Percentiles rank a stretch among this genome's conserved stretches.
Conservation (phyloP, 2,329 filamentous ascomycete genomes). For the Paraphoma chrysanthemicola region DNA sequence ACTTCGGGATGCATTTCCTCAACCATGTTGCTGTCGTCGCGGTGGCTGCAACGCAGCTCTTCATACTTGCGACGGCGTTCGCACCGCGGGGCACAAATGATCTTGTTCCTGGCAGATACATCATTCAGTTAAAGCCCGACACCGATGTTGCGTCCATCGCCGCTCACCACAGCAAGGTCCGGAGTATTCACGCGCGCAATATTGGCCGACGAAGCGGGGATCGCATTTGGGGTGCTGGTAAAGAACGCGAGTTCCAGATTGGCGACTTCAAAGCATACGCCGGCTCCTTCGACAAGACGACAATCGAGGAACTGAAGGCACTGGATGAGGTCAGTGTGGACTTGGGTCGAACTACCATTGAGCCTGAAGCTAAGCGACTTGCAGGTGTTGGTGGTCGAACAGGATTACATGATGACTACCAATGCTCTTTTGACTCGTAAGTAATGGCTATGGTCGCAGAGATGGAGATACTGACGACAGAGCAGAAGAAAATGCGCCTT, state of each 20-base stretch:
- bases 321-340: constrained; percentile 30
- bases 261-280: constrained; percentile 42
- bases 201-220: constrained; percentile 24
- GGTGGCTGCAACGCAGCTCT: constrained; percentile 28
- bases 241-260: constrained; percentile 39
- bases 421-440: constrained; percentile 28
- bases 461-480: constrained; percentile 2
- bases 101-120: constrained; percentile 51
- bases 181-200: constrained; percentile 39
- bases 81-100: constrained; percentile 6
- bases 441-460: not conserved
- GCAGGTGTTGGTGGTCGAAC: constrained; percentile 34
- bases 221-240: constrained; percentile 13
- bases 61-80: constrained; percentile 31
- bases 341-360: not conserved
- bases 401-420: constrained; percentile 36
- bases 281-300: constrained; percentile 38
- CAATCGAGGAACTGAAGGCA: constrained; percentile 35
- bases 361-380: not conserved
- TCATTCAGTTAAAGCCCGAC: constrained; percentile 51
- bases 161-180: constrained; percentile 33
- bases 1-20: constrained; percentile 36
- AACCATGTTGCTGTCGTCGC: constrained; percentile 31
- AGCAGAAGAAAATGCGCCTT: constrained; percentile 27
- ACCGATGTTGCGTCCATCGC: constrained; percentile 31